Percentiles rank a stretch among this genome's conserved stretches.
Conservation (phyloP, 2,329 filamentous ascomycete genomes). For the Sporothrix phasma region DNA sequence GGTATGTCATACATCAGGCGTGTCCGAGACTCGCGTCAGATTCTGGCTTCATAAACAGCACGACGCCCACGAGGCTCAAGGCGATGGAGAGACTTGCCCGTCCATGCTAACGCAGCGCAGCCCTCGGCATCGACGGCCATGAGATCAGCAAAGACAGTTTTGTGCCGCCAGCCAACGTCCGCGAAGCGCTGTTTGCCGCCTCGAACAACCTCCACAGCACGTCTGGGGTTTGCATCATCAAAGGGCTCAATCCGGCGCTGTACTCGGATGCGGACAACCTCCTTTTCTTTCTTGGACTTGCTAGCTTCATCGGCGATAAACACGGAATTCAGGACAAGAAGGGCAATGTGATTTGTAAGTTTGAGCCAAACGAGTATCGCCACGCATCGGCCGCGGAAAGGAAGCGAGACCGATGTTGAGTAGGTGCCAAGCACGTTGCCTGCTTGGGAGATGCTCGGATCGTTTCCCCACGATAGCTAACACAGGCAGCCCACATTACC, state of each 20-base stretch:
- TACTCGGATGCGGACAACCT: conserved; percentile 45
- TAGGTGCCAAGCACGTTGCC: too few species aligned
- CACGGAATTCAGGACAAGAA: conserved; percentile 41
- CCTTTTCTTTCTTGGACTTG: conserved; percentile 45
- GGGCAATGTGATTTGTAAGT: conserved; percentile 37
- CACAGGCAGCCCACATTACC: conserved; percentile 36
- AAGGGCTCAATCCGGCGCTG: conserved; percentile 38
- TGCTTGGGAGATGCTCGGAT: background rate
- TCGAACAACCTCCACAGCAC: conserved; percentile 27
- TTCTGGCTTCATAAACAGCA: too few species aligned
- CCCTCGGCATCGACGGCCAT: conserved; percentile 28
- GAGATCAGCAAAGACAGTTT: conserved; percentile 31
- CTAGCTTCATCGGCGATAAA: conserved; percentile 45
- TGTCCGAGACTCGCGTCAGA: background rate
- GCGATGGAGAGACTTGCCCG: too few species aligned
- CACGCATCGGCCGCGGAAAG: too few species aligned
- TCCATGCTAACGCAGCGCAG: conserved; percentile 7
- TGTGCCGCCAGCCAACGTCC: conserved; percentile 29
- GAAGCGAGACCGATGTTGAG: background rate
- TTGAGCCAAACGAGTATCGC: background rate
- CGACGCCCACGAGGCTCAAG: too few species aligned
- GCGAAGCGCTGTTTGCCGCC: conserved; percentile 23
- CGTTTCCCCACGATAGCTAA: background rate
- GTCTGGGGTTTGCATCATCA: conserved; percentile 43
- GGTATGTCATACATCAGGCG: conserved; percentile 13